These are phyloP conservation scores for Xylaria acuta DNA, from an alignment of 495 filamentous ascomycete species.

Conservation along the genomic window DNA sequence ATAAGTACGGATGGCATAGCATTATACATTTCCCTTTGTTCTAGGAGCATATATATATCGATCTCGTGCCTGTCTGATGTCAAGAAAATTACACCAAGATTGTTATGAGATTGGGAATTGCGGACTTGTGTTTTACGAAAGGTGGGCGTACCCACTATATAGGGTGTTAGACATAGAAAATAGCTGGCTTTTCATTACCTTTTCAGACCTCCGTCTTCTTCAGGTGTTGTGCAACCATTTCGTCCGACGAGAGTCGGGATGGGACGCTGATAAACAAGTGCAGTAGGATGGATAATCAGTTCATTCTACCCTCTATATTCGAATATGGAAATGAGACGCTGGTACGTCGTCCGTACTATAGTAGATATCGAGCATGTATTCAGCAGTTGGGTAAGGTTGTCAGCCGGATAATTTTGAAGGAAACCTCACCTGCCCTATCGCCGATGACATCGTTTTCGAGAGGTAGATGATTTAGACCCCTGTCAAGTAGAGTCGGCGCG, in stretches of 20 bases:
- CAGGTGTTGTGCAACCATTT: background rate
- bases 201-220: background rate
- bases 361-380: background rate
- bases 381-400: background rate
- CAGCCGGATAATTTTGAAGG: background rate
- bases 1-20: constrained; percentile 9
- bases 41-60: constrained; percentile 6
- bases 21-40: constrained; percentile 12
- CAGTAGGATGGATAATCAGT: background rate
- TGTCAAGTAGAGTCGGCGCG: constrained; percentile 16
- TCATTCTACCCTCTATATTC: background rate
- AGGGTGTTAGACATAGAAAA: constrained; percentile 1
- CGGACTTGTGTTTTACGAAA: background rate
- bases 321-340: background rate
- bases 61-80: background rate
- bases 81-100: background rate
- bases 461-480: constrained; percentile 25
- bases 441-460: background rate
- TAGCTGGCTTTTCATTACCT: background rate
- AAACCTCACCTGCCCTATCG: background rate
- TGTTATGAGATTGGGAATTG: background rate
- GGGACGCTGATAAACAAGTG: background rate
- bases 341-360: background rate
- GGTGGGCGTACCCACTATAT: background rate
- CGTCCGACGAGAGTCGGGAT: background rate